phyloP scores from a whole-genome alignment of 306 rosid genomes.

The Hippophae rhamnoides region DNA sequence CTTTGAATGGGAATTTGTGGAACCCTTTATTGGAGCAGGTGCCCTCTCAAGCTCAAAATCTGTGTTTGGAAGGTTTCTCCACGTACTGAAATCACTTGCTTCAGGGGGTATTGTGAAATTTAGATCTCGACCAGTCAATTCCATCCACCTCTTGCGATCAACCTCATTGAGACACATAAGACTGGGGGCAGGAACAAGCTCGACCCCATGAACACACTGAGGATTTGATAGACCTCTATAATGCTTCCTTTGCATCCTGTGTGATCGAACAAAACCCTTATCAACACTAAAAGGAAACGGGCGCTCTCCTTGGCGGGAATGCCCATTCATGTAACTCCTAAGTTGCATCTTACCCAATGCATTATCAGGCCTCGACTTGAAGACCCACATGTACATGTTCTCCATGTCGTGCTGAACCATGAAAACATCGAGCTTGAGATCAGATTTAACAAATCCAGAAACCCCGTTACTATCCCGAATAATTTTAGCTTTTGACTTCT shows the following conservation, averaged over 20 bases:
- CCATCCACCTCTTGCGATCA: constrained; percentile 70
- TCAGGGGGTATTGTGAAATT: constrained; percentile 67
- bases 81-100: constrained; percentile 78
- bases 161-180: constrained; percentile 60
- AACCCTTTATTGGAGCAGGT: constrained; percentile 39
- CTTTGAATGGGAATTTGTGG: constrained; percentile 50
- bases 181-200: constrained; percentile 59
- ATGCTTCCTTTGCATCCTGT: constrained; percentile 92
- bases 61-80: constrained; percentile 81
- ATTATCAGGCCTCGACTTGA: constrained; percentile 90
- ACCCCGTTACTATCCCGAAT: constrained; percentile 57
- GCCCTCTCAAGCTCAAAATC: constrained; percentile 86
- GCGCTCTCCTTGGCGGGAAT: constrained; percentile 95
- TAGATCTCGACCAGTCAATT: constrained; percentile 77
- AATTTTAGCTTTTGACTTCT: constrained; percentile 74
- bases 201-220: constrained; percentile 85
- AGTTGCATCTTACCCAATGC: constrained; percentile 97
- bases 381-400: constrained; percentile 99
- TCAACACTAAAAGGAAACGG: constrained; percentile 74
- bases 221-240: constrained; percentile 91
- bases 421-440: constrained; percentile 83
- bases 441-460: constrained; percentile 69
- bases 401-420: constrained; percentile 99
- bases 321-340: constrained; percentile 96
- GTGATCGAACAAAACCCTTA: constrained; percentile 85